Base-by-base conservation (phyloP, 176 grass and related monocot species). In the Eremochloa ophiuroides region DNA sequence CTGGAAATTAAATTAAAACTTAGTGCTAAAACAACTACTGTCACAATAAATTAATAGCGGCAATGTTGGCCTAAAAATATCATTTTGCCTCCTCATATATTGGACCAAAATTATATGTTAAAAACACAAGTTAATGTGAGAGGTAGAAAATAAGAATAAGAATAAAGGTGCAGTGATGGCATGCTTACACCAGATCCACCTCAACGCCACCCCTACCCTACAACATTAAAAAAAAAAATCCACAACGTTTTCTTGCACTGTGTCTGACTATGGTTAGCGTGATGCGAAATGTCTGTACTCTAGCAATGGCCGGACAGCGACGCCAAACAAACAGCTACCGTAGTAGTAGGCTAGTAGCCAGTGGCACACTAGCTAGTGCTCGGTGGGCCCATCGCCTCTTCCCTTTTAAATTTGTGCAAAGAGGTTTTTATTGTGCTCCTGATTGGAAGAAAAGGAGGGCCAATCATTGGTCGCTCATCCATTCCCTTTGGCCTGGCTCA, bases 111-210 rank as follows among this genome's bases (percentile, higher is more conserved):
- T 3, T 17, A 8, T 16, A 28, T 14, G 3, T 2, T 25, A 22
- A 34, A 10, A 20, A 7, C 18, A 75, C 10, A 75, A 38, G 11
- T 4, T 37, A 41, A 59, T 26, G 34, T 1, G 13, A 14, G 1
- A 17, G 5, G 11, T 3, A 2, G 7, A 18, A 15, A 23, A 34
- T n/a, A 16, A 9, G 30, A 26, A 6, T 18, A 1, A 9, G 20
- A 55, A 18, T 33, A 4, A 61, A n/a, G 61, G 15, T 2, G 77
- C 25, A 7, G 77, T 89, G 87, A 85, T 66, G 87, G 18, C 88
- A 89, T 77, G 88, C 88, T 89, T 85, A 85, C 83, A 66, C 58
- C 61, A 85, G 65, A 59, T 48, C 78, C 73, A 82, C 83, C 72
- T 89, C 83, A 77, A 63, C 56, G 42, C 33, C 55, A 66, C 3